Percentiles rank a stretch among this genome's conserved stretches.
Conservation (phyloP, 495 filamentous ascomycete species). For the Xylaria sp. region DNA sequence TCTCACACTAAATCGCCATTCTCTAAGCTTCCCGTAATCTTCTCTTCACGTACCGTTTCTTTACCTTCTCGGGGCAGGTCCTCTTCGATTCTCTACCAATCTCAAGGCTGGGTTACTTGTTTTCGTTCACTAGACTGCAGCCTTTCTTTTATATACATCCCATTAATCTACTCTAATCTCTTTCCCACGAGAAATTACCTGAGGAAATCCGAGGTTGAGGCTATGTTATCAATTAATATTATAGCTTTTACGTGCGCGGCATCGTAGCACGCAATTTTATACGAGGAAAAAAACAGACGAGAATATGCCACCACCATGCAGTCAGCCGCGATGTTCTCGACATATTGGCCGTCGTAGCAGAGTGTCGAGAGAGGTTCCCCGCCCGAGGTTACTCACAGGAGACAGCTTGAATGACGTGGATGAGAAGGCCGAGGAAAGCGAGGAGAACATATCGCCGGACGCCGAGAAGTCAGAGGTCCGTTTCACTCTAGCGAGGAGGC, state of each 20-base stretch:
- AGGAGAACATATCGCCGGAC: conserved; percentile 23
- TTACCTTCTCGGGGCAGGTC: conserved; percentile 35
- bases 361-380: conserved; percentile 26
- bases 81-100: conserved; percentile 37
- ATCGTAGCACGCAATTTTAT: conserved; percentile 29
- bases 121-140: conserved; percentile 12
- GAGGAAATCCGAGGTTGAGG: conserved; percentile 17
- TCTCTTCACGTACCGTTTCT: conserved; percentile 35
- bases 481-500: conserved; percentile 20
- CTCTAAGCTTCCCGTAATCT: neutral
- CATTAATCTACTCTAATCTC: neutral
- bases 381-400: conserved; percentile 28
- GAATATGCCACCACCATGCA: conserved; percentile 38
- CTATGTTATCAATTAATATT: conserved; percentile 34
- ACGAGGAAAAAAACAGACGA: conserved; percentile 6
- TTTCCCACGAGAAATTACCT: neutral
- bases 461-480: conserved; percentile 24
- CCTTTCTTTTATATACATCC: conserved; percentile 15
- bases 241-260: conserved; percentile 38
- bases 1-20: neutral
- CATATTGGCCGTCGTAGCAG: conserved; percentile 28
- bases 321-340: conserved; percentile 30
- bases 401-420: conserved; percentile 10
- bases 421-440: conserved; percentile 24
- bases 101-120: conserved; percentile 32